Conservation (phyloP, 2,329 filamentous ascomycete species). For the Didymella lethalis region DNA sequence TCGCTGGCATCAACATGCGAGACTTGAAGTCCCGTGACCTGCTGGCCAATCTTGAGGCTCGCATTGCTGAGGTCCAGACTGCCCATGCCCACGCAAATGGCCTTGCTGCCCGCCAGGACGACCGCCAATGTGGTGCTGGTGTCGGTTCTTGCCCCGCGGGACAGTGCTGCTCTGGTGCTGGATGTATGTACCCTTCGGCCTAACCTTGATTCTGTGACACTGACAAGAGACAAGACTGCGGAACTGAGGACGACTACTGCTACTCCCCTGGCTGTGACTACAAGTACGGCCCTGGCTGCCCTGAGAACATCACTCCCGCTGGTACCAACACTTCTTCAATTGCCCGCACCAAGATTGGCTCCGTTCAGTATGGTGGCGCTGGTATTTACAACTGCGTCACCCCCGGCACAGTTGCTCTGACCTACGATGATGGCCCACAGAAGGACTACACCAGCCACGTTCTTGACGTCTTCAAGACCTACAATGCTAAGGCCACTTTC, state of each 20-base stretch:
- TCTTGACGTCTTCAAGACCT: constrained; percentile 66
- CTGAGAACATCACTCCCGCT: constrained; percentile 63
- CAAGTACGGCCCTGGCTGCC: constrained; percentile 67
- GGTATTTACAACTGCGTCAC: constrained; percentile 63
- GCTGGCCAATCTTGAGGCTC: constrained; percentile 40
- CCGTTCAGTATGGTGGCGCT: constrained; percentile 63
- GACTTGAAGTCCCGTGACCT: constrained; percentile 47
- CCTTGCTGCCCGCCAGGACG: constrained; percentile 40
- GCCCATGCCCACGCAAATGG: constrained; percentile 29
- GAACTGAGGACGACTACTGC: constrained; percentile 64
- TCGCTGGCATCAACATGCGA: constrained; percentile 46
- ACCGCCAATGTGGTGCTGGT: constrained; percentile 44
- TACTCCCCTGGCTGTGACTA: constrained; percentile 69
- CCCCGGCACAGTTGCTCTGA: constrained; percentile 68
- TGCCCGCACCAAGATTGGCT: constrained; percentile 62
- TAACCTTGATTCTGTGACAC: neutral
- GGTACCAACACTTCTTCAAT: constrained; percentile 65
- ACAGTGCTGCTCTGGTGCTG: constrained; percentile 46
- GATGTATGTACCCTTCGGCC: constrained; percentile 32
- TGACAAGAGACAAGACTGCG: constrained; percentile 55
- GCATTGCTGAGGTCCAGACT: constrained; percentile 35
- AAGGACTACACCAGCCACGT: constrained; percentile 68
- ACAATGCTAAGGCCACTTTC: constrained; percentile 72
- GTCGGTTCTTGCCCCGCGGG: constrained; percentile 44
- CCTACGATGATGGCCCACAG: constrained; percentile 71